Percentiles rank a stretch among this genome's conserved stretches.
These are phyloP conservation scores for Chenopodium formosanum DNA, from an alignment of 148 eudicot genomes.

Conservation along the genomic window DNA sequence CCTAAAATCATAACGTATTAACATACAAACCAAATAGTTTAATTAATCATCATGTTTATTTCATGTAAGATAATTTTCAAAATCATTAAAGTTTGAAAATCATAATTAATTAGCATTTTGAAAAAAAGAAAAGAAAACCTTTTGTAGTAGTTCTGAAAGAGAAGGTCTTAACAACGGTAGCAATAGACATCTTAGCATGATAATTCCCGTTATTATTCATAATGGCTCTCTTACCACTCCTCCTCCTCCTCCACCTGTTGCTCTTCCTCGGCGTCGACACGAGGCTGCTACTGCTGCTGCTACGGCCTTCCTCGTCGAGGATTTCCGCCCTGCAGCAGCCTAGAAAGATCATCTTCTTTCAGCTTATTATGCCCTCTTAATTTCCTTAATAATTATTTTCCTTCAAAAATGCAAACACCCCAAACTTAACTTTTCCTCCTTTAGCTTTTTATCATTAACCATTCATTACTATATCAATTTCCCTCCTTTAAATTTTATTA, in stretches of 20 bases:
- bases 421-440: conserved; percentile 19
- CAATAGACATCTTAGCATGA: conserved; percentile 33
- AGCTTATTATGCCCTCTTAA: neutral
- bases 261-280: conserved; percentile 25
- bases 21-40: no score
- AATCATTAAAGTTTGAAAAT: no score
- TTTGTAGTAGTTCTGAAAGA: conserved; percentile 33
- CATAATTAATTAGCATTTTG: no score
- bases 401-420: conserved; percentile 13
- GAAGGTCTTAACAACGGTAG: conserved; percentile 47
- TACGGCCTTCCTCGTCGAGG: conserved; percentile 33
- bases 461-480: neutral
- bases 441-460: conserved; percentile 21
- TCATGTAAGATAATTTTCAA: no score
- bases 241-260: conserved; percentile 2
- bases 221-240: neutral
- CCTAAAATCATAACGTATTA: no score
- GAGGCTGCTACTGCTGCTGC: conserved; percentile 13
- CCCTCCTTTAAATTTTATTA: neutral
- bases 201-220: neutral
- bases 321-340: conserved; percentile 47
- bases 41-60: no score
- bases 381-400: conserved; percentile 15
- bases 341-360: conserved; percentile 33
- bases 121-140: conserved; percentile 20